Percentiles rank a stretch among this genome's conserved stretches.
phyloP scores from a whole-genome alignment of 345 rosid species.

The Rhodomyrtus tomentosa region DNA sequence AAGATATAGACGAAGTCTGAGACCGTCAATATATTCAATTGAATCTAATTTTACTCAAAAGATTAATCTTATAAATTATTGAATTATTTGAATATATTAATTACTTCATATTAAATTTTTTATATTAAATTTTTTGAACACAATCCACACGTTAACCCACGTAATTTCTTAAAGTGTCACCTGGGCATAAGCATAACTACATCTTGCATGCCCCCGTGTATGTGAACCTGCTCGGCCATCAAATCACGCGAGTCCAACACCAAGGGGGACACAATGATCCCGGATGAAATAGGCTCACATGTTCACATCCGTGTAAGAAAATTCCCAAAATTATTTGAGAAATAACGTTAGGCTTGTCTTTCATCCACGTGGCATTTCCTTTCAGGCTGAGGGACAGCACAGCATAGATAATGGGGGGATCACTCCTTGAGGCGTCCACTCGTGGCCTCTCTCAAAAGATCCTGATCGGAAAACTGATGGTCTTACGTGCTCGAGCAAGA shows the following conservation, averaged over 20 bases:
- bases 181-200: not conserved
- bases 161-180: rapidly evolving
- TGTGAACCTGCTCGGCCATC: not conserved
- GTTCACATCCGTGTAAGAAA: rapidly evolving
- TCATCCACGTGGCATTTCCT: not conserved
- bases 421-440: not conserved
- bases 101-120: too few species aligned
- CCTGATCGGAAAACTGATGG: not conserved
- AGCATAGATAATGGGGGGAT: not conserved
- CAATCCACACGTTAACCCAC: too few species aligned
- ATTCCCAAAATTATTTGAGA: not conserved
- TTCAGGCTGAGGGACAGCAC: not conserved
- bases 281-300: too few species aligned
- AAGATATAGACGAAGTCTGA: too few species aligned
- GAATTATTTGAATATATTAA: too few species aligned
- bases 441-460: not conserved
- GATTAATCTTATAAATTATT: too few species aligned
- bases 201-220: not conserved
- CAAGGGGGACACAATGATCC: too few species aligned
- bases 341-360: not conserved
- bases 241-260: not conserved
- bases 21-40: too few species aligned
- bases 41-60: too few species aligned
- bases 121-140: too few species aligned
- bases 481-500: not conserved